Percentiles rank a stretch among this genome's conserved stretches.
phyloP scores from a whole-genome alignment of 306 rosid species.

The Gleditsia sinensis region DNA sequence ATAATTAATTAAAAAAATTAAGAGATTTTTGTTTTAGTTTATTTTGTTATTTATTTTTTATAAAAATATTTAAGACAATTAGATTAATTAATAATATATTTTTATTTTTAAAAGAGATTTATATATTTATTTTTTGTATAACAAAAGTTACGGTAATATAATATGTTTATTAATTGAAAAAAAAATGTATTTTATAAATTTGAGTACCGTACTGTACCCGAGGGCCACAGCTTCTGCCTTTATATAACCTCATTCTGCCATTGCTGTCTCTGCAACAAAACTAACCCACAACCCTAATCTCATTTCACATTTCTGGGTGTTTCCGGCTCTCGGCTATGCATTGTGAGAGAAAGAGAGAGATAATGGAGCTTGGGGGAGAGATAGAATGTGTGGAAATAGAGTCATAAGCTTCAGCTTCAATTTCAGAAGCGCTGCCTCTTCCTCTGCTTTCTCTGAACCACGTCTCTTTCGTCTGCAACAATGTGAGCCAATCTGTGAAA shows the following conservation, averaged over 20 bases:
- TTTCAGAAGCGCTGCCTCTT: constrained; percentile 32
- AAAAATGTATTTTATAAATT: too few species aligned
- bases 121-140: too few species aligned
- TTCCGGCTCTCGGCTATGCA: too few species aligned
- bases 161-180: too few species aligned
- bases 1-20: too few species aligned
- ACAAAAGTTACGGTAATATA: too few species aligned
- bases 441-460: constrained; percentile 64
- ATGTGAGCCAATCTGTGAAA: constrained; percentile 49
- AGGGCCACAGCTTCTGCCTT: not conserved
- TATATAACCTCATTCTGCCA: constrained; percentile 7
- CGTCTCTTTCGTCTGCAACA: constrained; percentile 63
- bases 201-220: too few species aligned
- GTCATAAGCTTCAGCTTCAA: constrained; percentile 1
- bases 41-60: too few species aligned
- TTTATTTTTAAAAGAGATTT: too few species aligned
- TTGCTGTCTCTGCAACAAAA: not conserved
- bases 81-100: too few species aligned
- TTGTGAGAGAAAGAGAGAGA: constrained; percentile 20
- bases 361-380: not conserved
- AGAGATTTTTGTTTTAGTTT: too few species aligned
- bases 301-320: not conserved
- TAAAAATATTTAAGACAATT: too few species aligned
- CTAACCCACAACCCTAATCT: not conserved
- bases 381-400: not conserved